A percentile compares a stretch with the other conserved stretches of the same genome.
These are phyloP conservation scores for Kodamaea fungicola DNA, from an alignment of 1,139 yeast genomes.

Conservation along the genomic window DNA sequence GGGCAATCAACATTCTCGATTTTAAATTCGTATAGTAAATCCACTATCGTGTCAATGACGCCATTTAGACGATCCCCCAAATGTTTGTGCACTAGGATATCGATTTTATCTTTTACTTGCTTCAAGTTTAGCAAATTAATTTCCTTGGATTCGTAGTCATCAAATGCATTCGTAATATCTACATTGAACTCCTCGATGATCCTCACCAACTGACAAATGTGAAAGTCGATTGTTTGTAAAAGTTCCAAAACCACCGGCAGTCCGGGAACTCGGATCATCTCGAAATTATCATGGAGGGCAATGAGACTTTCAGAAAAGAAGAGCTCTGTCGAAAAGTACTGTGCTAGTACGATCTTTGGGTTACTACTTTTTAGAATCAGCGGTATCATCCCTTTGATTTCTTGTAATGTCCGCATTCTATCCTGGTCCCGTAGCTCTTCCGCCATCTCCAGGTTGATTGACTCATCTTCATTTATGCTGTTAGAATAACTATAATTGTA, in stretches of 20 bases:
- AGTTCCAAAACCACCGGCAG: conserved; percentile 2
- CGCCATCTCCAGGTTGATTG: conserved; percentile 8
- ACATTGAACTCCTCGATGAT: conserved; percentile 11
- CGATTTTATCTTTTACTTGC: conserved; percentile 9
- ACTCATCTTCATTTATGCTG: conserved; percentile 7
- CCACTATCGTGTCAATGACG: conserved; percentile 13
- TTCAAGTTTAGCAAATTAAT: conserved; percentile 8
- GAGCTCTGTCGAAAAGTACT: conserved; percentile 14
- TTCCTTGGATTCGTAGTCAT: conserved; percentile 4
- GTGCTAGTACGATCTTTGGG: conserved; percentile 7
- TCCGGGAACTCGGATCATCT: conserved; percentile 2
- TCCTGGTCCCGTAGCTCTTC: not conserved
- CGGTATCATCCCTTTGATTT: conserved; percentile 9
- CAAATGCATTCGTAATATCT: conserved; percentile 1
- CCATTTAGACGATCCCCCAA: conserved; percentile 13
- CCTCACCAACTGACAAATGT: conserved; percentile 6
- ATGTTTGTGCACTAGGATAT: conserved; percentile 9
- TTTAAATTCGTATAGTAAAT: conserved; percentile 16
- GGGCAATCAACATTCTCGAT: conserved; percentile 9
- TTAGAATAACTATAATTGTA: conserved; percentile 8
- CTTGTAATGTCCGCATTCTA: conserved; percentile 1
- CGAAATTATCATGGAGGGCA: conserved; percentile 12
- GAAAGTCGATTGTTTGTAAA: conserved; percentile 3
- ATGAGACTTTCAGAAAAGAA: conserved; percentile 14
- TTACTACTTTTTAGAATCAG: conserved; percentile 12